phyloP scores from a whole-genome alignment of 73 alveolate species.

The Symbiodinium pilosum region DNA sequence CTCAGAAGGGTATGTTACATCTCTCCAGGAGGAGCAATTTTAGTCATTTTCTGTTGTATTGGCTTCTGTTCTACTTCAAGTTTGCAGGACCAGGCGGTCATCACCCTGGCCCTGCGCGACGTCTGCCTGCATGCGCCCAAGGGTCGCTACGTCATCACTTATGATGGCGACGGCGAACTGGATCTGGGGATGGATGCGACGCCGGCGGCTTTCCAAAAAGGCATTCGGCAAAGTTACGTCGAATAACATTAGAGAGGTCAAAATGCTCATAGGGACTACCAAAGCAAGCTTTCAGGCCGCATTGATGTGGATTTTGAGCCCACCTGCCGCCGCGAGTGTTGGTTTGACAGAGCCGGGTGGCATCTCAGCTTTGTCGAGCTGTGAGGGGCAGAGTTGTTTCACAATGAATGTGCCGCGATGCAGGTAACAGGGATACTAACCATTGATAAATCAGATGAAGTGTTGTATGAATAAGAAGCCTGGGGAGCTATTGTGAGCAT shows the following conservation, averaged over 20 bases:
- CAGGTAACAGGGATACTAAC: too few relatives aligned
- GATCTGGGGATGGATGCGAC: constrained; percentile 70
- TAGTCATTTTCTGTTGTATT: background rate
- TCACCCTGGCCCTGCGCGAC: constrained; percentile 69
- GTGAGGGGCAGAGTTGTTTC: too few relatives aligned
- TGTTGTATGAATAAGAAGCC: too few relatives aligned
- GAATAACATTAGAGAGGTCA: too few relatives aligned
- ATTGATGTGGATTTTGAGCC: constrained; percentile 84
- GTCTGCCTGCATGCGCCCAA: constrained; percentile 81
- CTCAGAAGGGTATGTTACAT: constrained; percentile 61
- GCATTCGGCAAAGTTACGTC: too few relatives aligned
- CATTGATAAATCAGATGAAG: too few relatives aligned
- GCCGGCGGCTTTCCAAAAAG: constrained; percentile 88
- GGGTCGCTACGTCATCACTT: constrained; percentile 55
- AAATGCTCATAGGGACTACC: too few relatives aligned
- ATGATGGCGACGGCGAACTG: constrained; percentile 81
- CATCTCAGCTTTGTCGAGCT: too few relatives aligned
- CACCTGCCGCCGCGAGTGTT: constrained; percentile 80
- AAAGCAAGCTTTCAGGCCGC: constrained; percentile 22
- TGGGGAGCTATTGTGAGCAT: too few relatives aligned
- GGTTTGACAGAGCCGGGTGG: constrained; percentile 81
- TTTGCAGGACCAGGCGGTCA: constrained; percentile 69
- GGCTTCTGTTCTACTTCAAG: background rate
- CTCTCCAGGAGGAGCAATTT: background rate
- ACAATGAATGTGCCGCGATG: too few relatives aligned